Percentiles rank a stretch among this genome's conserved stretches.
Evolutionary conservation across 495 filamentous ascomycete species (phyloP).

Genomic region (Aspergillus bertholletiae): DNA sequence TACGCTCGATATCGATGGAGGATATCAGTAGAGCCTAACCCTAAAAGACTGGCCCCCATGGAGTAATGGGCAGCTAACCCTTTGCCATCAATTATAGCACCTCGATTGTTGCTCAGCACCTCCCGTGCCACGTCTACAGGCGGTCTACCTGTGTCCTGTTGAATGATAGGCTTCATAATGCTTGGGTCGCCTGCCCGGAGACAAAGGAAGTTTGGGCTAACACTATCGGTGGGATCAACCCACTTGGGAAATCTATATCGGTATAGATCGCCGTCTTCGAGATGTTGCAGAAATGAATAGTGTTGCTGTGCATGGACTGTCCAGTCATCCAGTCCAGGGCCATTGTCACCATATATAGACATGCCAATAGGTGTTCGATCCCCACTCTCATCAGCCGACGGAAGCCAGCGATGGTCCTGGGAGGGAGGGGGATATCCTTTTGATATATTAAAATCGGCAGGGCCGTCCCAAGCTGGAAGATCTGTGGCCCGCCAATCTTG

Average conservation of each 20-base stretch:
- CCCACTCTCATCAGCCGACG: constrained; percentile 16
- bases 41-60: constrained; percentile 28
- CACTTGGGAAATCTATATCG: constrained; percentile 52
- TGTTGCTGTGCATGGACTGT: constrained; percentile 51
- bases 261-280: constrained; percentile 39
- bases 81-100: constrained; percentile 50
- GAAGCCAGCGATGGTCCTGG: constrained; percentile 31
- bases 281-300: constrained; percentile 51
- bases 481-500: constrained; percentile 29
- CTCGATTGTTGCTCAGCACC: constrained; percentile 8
- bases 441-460: constrained; percentile 19
- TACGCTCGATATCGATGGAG: constrained; percentile 49
- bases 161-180: constrained; percentile 13
- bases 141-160: constrained; percentile 3
- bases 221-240: constrained; percentile 39
- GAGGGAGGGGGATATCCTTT: constrained; percentile 25
- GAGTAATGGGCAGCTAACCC: constrained; percentile 50
- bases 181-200: constrained; percentile 41
- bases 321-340: constrained; percentile 41
- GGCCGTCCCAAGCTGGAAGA: constrained; percentile 30
- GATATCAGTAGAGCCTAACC: constrained; percentile 48
- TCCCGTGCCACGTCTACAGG: background rate
- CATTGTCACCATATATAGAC: constrained; percentile 28
- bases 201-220: constrained; percentile 46
- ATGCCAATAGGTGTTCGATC: constrained; percentile 28